Conservation (phyloP, 225 moss, liverwort and hornwort species). For the Straminergon stramineum region DNA sequence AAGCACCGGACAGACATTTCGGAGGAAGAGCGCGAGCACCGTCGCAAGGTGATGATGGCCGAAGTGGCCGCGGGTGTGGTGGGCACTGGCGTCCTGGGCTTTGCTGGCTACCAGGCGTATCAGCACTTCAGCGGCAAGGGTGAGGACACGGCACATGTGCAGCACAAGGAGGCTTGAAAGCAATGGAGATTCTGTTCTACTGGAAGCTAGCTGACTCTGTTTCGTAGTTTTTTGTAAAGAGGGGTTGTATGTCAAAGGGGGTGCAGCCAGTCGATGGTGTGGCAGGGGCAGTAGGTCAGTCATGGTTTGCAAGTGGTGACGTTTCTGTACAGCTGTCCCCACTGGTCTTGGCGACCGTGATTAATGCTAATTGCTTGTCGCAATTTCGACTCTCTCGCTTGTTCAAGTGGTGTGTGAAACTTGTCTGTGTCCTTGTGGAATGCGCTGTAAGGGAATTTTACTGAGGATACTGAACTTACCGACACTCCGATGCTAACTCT, state of each 20-base stretch:
- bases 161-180: slow-evolving; percentile 1
- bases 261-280: not conserved
- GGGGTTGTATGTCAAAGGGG: not conserved
- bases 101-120: slow-evolving; percentile 26
- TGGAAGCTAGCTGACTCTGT: not conserved
- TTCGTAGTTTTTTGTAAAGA: not conserved
- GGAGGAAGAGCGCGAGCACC: slow-evolving; percentile 34
- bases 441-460: not conserved
- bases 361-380: not conserved
- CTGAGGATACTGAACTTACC: not conserved
- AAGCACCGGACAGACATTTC: slow-evolving; percentile 33
- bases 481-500: not conserved
- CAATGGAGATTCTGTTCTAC: not conserved
- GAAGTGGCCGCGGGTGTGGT: slow-evolving; percentile 34
- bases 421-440: not conserved
- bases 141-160: not conserved
- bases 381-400: not conserved
- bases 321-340: not conserved
- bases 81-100: slow-evolving; percentile 21
- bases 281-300: not conserved
- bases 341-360: not conserved
- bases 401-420: not conserved
- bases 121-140: slow-evolving; percentile 16
- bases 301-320: not conserved
- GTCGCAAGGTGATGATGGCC: slow-evolving; percentile 20